These are phyloP conservation scores for Fusarium guadeloupense DNA, from an alignment of 2,329 filamentous ascomycete species.

Conservation along the genomic window DNA sequence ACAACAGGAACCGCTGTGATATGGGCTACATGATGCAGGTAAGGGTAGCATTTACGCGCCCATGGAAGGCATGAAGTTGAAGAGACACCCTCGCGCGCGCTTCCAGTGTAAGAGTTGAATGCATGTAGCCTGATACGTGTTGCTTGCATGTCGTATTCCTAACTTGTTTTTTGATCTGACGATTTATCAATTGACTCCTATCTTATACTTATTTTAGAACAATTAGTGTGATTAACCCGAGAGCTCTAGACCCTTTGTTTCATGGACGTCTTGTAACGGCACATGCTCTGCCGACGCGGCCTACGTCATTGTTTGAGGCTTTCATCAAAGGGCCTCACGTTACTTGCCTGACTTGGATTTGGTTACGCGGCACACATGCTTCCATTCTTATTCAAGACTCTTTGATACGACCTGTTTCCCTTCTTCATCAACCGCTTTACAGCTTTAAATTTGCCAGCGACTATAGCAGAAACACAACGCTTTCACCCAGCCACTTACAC, in stretches of 20 bases:
- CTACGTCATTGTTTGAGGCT: slow-evolving; percentile 24
- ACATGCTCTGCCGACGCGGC: slow-evolving; percentile 25
- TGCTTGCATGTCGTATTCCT: too few relatives aligned
- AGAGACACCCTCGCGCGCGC: slow-evolving; percentile 1
- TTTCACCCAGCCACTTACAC: background rate
- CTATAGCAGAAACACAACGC: background rate
- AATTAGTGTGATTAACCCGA: too few relatives aligned
- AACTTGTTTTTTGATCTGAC: too few relatives aligned
- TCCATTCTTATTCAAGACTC: slow-evolving; percentile 1
- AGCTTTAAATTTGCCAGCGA: background rate
- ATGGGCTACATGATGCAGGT: slow-evolving; percentile 22
- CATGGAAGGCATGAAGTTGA: background rate
- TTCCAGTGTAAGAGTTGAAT: background rate
- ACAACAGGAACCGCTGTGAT: slow-evolving; percentile 16
- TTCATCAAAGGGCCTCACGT: too few relatives aligned
- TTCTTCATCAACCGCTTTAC: background rate
- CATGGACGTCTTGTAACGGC: too few relatives aligned
- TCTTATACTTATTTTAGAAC: too few relatives aligned
- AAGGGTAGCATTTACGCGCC: slow-evolving; percentile 7
- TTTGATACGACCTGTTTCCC: too few relatives aligned
- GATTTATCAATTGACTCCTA: too few relatives aligned
- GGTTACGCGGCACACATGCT: slow-evolving; percentile 11
- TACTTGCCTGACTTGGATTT: slow-evolving; percentile 6
- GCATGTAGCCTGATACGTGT: too few relatives aligned
- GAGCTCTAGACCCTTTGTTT: too few relatives aligned